A percentile compares a stretch with the other conserved stretches of the same genome.
phyloP scores from a whole-genome alignment of 1,284 basidiomycete genomes.

The Leccinum subspadiceum region DNA sequence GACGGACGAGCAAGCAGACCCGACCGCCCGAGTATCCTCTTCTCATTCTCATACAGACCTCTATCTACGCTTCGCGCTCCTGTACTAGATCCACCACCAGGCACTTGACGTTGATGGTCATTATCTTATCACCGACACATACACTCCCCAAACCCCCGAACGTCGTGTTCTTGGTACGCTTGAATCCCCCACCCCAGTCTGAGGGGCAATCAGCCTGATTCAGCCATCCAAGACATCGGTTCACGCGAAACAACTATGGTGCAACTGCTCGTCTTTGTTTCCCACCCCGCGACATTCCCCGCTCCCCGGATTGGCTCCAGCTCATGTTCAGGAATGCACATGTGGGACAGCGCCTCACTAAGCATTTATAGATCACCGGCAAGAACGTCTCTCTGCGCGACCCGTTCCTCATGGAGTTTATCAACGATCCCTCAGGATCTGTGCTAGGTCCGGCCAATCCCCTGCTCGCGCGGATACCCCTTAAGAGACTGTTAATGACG shows the following conservation, averaged over 20 bases:
- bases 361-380: not conserved
- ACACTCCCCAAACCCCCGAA: not conserved
- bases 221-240: not conserved
- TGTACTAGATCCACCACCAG: too few species aligned
- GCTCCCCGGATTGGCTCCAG: not conserved
- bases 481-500: not conserved
- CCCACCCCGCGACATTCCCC: too few species aligned
- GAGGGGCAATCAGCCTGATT: constrained; percentile 1
- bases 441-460: constrained; percentile 39
- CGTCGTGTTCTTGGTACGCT: not conserved
- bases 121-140: not conserved
- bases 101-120: not conserved
- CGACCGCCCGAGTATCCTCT: too few species aligned
- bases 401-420: constrained; percentile 12
- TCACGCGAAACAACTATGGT: not conserved
- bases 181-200: not conserved
- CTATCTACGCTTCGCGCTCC: too few species aligned
- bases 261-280: too few species aligned
- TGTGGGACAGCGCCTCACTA: not conserved
- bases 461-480: not conserved
- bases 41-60: too few species aligned
- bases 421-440: constrained; percentile 19
- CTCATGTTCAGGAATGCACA: not conserved
- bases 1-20: too few species aligned
- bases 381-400: constrained; percentile 1